These are phyloP conservation scores for Cercospora beticola DNA, from an alignment of 2,329 filamentous ascomycete genomes.

Conservation along the genomic window DNA sequence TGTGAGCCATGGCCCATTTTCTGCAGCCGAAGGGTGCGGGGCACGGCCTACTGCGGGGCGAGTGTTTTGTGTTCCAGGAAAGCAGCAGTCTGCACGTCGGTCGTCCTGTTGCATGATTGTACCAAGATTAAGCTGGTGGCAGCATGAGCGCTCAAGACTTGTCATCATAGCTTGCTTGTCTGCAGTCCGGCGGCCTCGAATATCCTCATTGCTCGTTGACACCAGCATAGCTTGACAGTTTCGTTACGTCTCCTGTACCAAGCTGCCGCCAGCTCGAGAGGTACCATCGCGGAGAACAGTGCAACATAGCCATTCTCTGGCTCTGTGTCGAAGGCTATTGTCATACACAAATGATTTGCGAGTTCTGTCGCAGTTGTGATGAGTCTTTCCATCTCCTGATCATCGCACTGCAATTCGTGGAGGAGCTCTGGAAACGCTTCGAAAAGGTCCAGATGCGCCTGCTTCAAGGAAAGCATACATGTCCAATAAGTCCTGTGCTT, in stretches of 20 bases:
- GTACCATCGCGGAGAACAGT: slow-evolving; percentile 9
- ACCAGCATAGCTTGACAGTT: slow-evolving; percentile 13
- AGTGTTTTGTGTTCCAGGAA: neutral
- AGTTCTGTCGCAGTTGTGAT: slow-evolving; percentile 2
- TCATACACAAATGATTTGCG: slow-evolving; percentile 17
- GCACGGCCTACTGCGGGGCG: neutral
- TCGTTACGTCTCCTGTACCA: slow-evolving; percentile 8
- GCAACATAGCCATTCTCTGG: slow-evolving; percentile 15
- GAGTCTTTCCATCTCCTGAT: neutral
- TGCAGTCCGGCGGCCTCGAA: neutral
- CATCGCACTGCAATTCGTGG: neutral
- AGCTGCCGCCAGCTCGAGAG: slow-evolving; percentile 11
- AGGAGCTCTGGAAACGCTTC: slow-evolving; percentile 8
- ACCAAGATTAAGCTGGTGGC: no score
- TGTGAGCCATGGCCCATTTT: neutral
- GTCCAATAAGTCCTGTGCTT: slow-evolving; percentile 19
- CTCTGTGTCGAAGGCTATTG: slow-evolving; percentile 11
- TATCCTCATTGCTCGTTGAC: slow-evolving; percentile 8
- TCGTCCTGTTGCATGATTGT: no score
- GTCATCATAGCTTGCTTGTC: neutral
- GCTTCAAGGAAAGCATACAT: slow-evolving; percentile 5
- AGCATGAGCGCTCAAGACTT: no score
- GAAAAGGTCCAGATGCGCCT: slow-evolving; percentile 11
- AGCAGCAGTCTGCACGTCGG: neutral
- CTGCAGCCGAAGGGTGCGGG: neutral